A percentile compares a stretch with the other conserved stretches of the same genome.
phyloP scores from a whole-genome alignment of 2,329 filamentous ascomycete species.

The Talaromyces marneffei region DNA sequence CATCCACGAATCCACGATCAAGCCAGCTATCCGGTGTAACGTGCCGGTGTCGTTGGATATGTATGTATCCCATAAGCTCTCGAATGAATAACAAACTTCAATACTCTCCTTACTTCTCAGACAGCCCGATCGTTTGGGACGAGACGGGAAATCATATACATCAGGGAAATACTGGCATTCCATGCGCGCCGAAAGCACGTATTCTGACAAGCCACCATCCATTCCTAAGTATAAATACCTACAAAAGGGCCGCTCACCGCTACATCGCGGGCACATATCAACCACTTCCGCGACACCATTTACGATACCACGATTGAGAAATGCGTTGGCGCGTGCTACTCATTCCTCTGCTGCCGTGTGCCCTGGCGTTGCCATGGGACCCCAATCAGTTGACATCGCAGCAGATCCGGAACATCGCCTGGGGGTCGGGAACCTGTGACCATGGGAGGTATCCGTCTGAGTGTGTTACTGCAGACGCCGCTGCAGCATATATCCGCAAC shows the following conservation, averaged over 20 bases:
- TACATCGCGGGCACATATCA: neutral
- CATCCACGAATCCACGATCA: too few relatives aligned
- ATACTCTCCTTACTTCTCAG: too few relatives aligned
- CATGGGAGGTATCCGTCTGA: conserved; percentile 45
- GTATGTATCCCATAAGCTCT: too few relatives aligned
- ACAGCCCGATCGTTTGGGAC: too few relatives aligned
- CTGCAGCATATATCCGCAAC: conserved; percentile 51
- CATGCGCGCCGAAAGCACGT: neutral
- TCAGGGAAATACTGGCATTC: too few relatives aligned
- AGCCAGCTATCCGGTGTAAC: too few relatives aligned
- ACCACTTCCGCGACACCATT: neutral
- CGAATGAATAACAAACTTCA: too few relatives aligned
- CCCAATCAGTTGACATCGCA: conserved; percentile 18
- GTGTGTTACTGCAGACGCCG: conserved; percentile 59
- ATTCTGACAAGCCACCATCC: neutral
- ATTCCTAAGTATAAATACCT: neutral
- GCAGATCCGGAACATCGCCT: conserved; percentile 46
- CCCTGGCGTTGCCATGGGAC: neutral
- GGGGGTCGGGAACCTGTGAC: conserved; percentile 51
- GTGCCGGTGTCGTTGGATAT: too few relatives aligned
- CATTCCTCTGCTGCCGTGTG: neutral
- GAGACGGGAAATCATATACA: too few relatives aligned
- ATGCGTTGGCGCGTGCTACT: neutral
- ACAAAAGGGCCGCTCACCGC: neutral
- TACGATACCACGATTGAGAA: too few relatives aligned